Conservation (phyloP, 805 yeast genomes). For the Zygoascus tannicola region DNA sequence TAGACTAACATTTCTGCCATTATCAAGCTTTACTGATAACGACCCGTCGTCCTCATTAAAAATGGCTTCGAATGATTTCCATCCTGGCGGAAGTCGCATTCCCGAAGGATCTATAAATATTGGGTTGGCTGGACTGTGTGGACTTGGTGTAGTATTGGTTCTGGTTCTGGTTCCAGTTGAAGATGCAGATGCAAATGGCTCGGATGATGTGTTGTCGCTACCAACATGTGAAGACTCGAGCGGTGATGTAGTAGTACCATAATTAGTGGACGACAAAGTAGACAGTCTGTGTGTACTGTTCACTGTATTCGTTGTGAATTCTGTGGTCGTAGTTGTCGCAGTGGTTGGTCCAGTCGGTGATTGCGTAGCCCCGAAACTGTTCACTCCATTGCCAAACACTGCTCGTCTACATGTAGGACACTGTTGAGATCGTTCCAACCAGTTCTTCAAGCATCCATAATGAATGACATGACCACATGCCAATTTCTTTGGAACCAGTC, state of each 20-base stretch:
- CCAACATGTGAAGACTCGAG: too few relatives aligned
- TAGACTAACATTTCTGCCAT: constrained; percentile 1
- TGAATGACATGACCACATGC: constrained; percentile 85
- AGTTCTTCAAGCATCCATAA: constrained; percentile 78
- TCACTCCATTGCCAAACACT: too few relatives aligned
- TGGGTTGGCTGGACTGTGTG: neutral
- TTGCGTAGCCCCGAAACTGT: too few relatives aligned
- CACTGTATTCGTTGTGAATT: too few relatives aligned
- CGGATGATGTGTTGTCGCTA: too few relatives aligned
- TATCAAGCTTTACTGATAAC: neutral
- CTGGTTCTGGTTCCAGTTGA: neutral
- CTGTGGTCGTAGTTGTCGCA: too few relatives aligned
- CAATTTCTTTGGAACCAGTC: constrained; percentile 62
- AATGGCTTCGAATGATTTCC: constrained; percentile 3
- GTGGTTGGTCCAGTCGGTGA: too few relatives aligned
- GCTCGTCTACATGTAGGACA: constrained; percentile 82
- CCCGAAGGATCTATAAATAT: neutral
- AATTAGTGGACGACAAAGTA: too few relatives aligned
- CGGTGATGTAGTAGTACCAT: too few relatives aligned
- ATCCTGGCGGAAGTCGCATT: neutral
- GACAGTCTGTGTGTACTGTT: too few relatives aligned
- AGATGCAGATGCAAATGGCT: neutral
- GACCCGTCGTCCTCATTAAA: neutral
- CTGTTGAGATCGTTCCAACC: constrained; percentile 87
- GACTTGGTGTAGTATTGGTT: neutral